A percentile compares a stretch with the other conserved stretches of the same genome.
Conservation (phyloP, 2,329 filamentous ascomycete species). For the Cladosporium sp. region DNA sequence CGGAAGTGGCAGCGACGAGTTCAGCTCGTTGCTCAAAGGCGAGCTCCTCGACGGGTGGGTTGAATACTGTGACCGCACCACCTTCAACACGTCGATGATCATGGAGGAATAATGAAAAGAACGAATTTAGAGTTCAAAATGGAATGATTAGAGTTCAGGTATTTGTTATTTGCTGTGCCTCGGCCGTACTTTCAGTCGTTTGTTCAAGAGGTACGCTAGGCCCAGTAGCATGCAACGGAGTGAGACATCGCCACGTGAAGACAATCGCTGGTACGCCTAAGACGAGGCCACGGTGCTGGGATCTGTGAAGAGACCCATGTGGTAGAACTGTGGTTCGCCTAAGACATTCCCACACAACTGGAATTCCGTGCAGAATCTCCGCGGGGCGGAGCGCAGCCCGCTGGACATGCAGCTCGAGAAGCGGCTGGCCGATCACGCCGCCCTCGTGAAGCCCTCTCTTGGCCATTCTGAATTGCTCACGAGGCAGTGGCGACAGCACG, state of each 20-base stretch:
- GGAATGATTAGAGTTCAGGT: too few relatives aligned
- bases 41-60: constrained; percentile 58
- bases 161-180: too few relatives aligned
- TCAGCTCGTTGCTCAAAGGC: constrained; percentile 61
- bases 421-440: too few relatives aligned
- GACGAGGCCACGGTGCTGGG: background rate
- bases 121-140: too few relatives aligned
- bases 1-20: constrained; percentile 41
- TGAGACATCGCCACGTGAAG: background rate
- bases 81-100: constrained; percentile 8
- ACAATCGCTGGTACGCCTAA: background rate
- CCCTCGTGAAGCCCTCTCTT: too few relatives aligned
- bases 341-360: background rate
- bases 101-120: background rate
- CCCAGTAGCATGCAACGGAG: too few relatives aligned
- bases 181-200: too few relatives aligned
- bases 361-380: background rate
- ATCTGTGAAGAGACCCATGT: background rate
- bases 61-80: constrained; percentile 10
- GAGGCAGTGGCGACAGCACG: background rate
- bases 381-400: background rate
- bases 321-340: background rate
- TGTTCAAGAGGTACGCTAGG: too few relatives aligned
- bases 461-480: too few relatives aligned
- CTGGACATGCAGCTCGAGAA: background rate